Evolutionary conservation across 352 stramenopile genomes (phyloP).

Genomic region (Phytophthora idaei): DNA sequence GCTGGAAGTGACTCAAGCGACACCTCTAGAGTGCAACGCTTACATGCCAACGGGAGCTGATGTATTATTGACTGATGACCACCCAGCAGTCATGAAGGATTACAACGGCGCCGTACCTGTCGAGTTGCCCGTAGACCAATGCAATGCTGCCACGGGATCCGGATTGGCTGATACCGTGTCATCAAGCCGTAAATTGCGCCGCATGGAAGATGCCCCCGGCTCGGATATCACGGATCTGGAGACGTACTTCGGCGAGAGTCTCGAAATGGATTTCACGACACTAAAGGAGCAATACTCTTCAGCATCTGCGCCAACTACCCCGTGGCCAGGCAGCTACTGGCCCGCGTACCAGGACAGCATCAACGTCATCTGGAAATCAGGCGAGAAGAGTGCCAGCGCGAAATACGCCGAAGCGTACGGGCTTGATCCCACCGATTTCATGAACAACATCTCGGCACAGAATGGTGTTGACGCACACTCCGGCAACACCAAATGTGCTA

Average conservation of each 20-base stretch:
- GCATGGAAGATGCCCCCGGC: slow-evolving; percentile 33
- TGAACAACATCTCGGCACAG: slow-evolving; percentile 36
- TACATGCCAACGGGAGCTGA: slow-evolving; percentile 24
- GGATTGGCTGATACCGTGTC: not conserved
- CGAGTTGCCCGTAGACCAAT: slow-evolving; percentile 4
- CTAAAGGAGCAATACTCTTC: slow-evolving; percentile 39
- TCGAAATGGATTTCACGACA: slow-evolving; percentile 35
- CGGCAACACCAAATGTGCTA: slow-evolving; percentile 27
- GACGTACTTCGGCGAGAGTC: slow-evolving; percentile 33
- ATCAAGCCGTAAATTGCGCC: slow-evolving; percentile 13
- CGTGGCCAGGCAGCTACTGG: slow-evolving; percentile 69
- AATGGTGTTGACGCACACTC: slow-evolving; percentile 40
- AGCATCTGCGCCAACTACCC: slow-evolving; percentile 19
- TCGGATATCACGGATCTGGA: slow-evolving; percentile 41
- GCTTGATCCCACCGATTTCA: slow-evolving; percentile 42
- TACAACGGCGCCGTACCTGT: slow-evolving; percentile 5
- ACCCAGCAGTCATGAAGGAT: slow-evolving; percentile 26
- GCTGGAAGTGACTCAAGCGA: slow-evolving; percentile 2
- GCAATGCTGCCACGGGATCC: not conserved
- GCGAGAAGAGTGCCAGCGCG: slow-evolving; percentile 32
- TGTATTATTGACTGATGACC: slow-evolving; percentile 21
- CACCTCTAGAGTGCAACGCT: slow-evolving; percentile 31
- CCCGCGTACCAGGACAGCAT: slow-evolving; percentile 67
- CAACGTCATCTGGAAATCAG: slow-evolving; percentile 51
- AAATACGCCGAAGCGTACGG: slow-evolving; percentile 55